phyloP scores from a whole-genome alignment of 169 alveolate genomes.

The Plasmodium yoelii region DNA sequence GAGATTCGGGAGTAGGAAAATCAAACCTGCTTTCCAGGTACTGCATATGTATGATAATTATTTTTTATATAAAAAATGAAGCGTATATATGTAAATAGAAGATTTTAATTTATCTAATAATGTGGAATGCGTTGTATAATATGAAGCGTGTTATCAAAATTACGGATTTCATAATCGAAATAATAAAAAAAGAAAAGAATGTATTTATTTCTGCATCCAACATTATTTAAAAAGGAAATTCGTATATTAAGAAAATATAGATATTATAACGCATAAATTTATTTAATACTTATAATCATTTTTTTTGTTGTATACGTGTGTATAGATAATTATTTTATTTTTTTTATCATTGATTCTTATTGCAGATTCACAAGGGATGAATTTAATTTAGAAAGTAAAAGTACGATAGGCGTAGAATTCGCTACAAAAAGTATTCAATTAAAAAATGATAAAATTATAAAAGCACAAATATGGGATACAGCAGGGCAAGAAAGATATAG shows the following conservation, averaged over 20 bases:
- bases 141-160: background rate
- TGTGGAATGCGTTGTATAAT: too few relatives aligned
- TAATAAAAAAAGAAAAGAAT: background rate
- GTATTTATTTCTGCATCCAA: background rate
- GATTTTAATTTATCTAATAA: background rate
- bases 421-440: constrained; percentile 93
- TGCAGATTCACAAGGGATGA: constrained; percentile 95
- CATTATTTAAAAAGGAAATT: background rate
- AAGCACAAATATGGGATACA: constrained; percentile 99
- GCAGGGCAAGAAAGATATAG: constrained; percentile 99
- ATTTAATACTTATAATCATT: background rate
- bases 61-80: background rate
- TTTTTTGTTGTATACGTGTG: background rate
- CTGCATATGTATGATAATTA: background rate
- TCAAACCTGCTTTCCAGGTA: constrained; percentile 93
- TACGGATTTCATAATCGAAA: background rate
- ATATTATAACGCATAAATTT: background rate
- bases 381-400: constrained; percentile 95
- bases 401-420: constrained; percentile 99
- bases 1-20: constrained; percentile 98
- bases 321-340: background rate
- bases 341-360: background rate
- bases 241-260: background rate
- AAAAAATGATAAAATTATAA: constrained; percentile 92
- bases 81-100: background rate